Percentiles rank a stretch among this genome's conserved stretches.
These are phyloP conservation scores for Angophora floribunda DNA, from an alignment of 345 rosid genomes.

Conservation along the genomic window DNA sequence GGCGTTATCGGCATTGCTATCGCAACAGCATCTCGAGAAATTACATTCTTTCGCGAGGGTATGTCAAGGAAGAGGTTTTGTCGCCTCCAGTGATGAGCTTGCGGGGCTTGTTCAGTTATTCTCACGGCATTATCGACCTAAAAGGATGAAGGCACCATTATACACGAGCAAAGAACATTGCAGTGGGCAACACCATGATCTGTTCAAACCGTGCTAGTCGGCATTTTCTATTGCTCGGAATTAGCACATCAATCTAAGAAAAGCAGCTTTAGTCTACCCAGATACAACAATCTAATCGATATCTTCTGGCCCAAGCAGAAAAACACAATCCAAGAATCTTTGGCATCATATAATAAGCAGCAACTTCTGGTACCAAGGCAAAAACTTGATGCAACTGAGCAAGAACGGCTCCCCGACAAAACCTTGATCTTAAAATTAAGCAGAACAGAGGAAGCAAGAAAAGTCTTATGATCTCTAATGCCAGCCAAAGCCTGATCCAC, in stretches of 20 bases:
- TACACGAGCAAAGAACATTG: background rate
- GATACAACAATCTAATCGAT: background rate
- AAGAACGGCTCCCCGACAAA: background rate
- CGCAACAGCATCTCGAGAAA: slow-evolving; percentile 33
- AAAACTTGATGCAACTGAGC: background rate
- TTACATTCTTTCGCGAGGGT: slow-evolving; percentile 48
- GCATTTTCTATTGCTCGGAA: background rate
- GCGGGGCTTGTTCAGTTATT: slow-evolving; percentile 34
- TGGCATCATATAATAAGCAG: background rate
- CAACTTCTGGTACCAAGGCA: background rate
- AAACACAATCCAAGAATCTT: background rate
- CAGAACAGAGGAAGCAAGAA: background rate
- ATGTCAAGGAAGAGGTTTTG: slow-evolving; percentile 69
- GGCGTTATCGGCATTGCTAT: slow-evolving; percentile 72
- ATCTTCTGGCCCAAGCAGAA: background rate
- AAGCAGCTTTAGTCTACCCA: background rate
- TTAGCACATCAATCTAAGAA: background rate
- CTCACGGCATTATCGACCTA: background rate
- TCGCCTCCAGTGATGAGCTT: slow-evolving; percentile 45
- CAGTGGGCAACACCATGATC: background rate
- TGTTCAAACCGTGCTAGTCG: background rate
- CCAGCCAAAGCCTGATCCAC: background rate
- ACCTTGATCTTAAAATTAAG: background rate
- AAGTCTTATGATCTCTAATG: background rate
- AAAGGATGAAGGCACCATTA: background rate